Percentiles rank a stretch among this genome's conserved stretches.
Conservation (phyloP, 495 filamentous ascomycete genomes). For the Aspergillus haitiensis region DNA sequence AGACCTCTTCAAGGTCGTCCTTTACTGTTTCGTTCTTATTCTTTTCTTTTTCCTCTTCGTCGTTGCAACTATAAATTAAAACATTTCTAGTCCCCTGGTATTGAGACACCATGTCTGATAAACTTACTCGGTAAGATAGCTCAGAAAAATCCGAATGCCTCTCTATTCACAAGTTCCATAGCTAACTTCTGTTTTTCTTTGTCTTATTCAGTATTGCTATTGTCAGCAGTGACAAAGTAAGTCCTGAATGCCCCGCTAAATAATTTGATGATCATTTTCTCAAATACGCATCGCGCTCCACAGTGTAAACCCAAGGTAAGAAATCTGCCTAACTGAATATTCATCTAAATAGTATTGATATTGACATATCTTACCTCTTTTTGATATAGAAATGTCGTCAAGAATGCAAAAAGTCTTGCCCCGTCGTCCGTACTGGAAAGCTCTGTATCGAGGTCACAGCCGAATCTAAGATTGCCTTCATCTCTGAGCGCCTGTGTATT, state of each 20-base stretch:
- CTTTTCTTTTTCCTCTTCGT: slow-evolving; percentile 8
- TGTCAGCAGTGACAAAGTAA: slow-evolving; percentile 93
- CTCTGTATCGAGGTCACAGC: slow-evolving; percentile 92
- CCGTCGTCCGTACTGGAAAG: slow-evolving; percentile 96
- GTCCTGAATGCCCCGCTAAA: slow-evolving; percentile 40
- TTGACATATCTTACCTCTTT: slow-evolving; percentile 6
- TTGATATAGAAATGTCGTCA: slow-evolving; percentile 79
- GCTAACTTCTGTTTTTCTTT: slow-evolving; percentile 17
- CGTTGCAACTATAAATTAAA: not conserved
- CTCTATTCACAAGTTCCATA: not conserved
- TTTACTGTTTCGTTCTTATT: not conserved
- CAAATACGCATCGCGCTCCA: slow-evolving; percentile 22
- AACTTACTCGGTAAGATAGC: slow-evolving; percentile 71
- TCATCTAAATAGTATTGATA: not conserved
- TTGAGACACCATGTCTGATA: slow-evolving; percentile 70
- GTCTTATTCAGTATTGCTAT: slow-evolving; percentile 85
- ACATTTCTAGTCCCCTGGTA: slow-evolving; percentile 8
- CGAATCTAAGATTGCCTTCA: slow-evolving; percentile 94
- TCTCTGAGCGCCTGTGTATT: slow-evolving; percentile 91
- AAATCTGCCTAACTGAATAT: not conserved
- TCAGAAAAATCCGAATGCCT: not conserved
- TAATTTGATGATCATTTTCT: slow-evolving; percentile 16
- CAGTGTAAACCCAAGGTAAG: slow-evolving; percentile 96
- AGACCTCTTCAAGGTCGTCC: not conserved
- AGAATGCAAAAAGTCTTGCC: slow-evolving; percentile 98